Evolutionary conservation across 768 basidiomycete genomes (phyloP), one percentile per base, ranked within the genome.

Genomic region (Inosperma sp.): DNA sequence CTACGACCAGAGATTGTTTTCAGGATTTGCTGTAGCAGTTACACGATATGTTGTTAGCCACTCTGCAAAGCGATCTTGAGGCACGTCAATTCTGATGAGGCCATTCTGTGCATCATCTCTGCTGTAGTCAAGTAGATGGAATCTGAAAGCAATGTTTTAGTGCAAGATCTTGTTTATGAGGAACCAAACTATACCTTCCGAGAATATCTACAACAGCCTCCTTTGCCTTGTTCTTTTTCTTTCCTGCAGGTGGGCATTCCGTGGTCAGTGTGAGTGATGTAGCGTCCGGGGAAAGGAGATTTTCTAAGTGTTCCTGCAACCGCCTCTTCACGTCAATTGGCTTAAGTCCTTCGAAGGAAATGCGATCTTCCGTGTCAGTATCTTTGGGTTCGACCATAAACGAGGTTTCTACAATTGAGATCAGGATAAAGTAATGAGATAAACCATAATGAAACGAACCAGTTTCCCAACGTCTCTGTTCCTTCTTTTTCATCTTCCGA

Each of bases 401-500:
- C 16, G 25, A 23, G 23, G 33, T 9, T 12, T 4, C 39, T 42
- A 29, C n/a, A 35, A 40, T 25, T 5, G 22, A 34, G 29, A 21
- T 43, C 23, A 46, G 27, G 16, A n/a, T 17, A 3, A 10, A 26
- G 16, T 12, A 31, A 22, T 29, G 7, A 5, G 19, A n/a, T 16
- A 31, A 3, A 21, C n/a, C n/a, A 14, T 16, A 45, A 16, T 16
- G 16, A 9, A 29, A 42, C 59, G 21, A 29, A 62, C 64, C 59
- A 42, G 55, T 49, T 9, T 53, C 58, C 40, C 64, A 61, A 22
- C 57, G 52, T 34, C 59, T 56, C 17, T 57, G 23, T n/a, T 60
- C 60, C 49, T 63, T 59, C 48, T 46, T 60, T 49, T 58, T 48
- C 55, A 65, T 59, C 53, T 65, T 65, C 45, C 52, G 53, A 34